Base-by-base conservation (phyloP, 2,329 filamentous ascomycete species). In the Ophiostoma fasciatum region DNA sequence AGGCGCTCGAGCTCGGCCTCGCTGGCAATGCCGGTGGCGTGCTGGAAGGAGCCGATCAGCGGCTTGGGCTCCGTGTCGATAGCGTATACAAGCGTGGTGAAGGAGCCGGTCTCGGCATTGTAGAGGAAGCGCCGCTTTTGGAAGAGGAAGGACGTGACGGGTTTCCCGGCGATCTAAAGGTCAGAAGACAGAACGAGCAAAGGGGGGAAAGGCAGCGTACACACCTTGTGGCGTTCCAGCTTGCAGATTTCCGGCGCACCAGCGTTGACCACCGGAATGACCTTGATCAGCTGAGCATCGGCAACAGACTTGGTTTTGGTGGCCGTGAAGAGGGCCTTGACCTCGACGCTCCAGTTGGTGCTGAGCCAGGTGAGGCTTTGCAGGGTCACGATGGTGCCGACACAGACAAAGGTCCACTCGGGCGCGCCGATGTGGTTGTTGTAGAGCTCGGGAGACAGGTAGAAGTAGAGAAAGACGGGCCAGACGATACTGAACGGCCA, bases 341-440 rank as follows among this genome's bases (percentile, higher is more conserved):
- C 64, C 53, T 87, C 78, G 55, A 98, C 84, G 53, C 83, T 96
- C 90, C 90, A 98, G 62, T 96, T 84, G 31, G 90, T 98, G 63
- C 82, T 88, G 43, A 98, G 70, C 88, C 90, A 98, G 48, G 85
- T 63, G 45, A 98, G 69, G 45, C 82, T 77, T 63, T 98, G 92
- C 38, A 80, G 52, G 10, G 87, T 94, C 55, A 92, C 68, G 53
- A 98, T 94, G 47, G 75, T 70, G 50, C 82, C 88, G 46, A 80
- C 73, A 77, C 83, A 98, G 44, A 98, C 83, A 55, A 94, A 93
- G 1, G 92, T 96, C 88, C 90, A 98, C 66, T 98, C 90, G 48
- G 81, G 77, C n/a, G 80, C 87, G 49, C 81, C 74, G 45, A 98
- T 92, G 63, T 96, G 78, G 53, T 78, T 79, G 46, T 93, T 80